Evolutionary conservation across 2,329 filamentous ascomycete genomes (phyloP).

Genomic region (Paecilomyces formosus): DNA sequence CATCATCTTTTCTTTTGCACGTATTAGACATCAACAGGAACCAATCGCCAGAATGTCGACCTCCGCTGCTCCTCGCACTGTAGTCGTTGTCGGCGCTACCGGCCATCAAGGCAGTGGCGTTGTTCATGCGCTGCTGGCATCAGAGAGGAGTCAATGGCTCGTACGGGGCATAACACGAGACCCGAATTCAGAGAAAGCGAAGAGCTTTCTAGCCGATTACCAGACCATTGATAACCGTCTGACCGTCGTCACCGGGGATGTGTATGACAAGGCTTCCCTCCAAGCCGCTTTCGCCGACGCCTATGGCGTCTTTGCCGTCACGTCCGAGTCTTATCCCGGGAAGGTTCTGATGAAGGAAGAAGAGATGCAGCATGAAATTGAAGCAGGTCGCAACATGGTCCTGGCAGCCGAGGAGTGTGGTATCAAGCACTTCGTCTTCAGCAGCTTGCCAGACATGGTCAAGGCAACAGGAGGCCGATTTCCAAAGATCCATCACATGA

Average conservation of each 20-base stretch:
- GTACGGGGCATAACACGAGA: constrained; percentile 11
- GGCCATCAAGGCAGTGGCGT: constrained; percentile 11
- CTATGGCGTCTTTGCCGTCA: constrained; percentile 14
- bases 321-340: constrained; percentile 3
- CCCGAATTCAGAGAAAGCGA: constrained; percentile 2
- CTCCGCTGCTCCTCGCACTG: no score
- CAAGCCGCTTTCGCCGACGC: constrained; percentile 7
- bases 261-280: constrained; percentile 5
- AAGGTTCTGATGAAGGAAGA: constrained; percentile 8
- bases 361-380: constrained; percentile 12
- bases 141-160: background rate
- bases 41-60: no score
- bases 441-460: constrained; percentile 11
- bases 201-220: constrained; percentile 1
- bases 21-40: no score
- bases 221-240: constrained; percentile 3
- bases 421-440: constrained; percentile 12
- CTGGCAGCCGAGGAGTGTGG: constrained; percentile 8
- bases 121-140: constrained; percentile 5
- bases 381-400: constrained; percentile 11
- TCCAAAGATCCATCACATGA: constrained; percentile 8
- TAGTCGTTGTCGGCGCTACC: constrained; percentile 7
- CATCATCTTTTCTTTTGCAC: no score
- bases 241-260: constrained; percentile 4
- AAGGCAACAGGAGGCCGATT: constrained; percentile 6